phyloP scores from a whole-genome alignment of 2,329 filamentous ascomycete genomes.

The Dryadomyces quercus-mongolicae region DNA sequence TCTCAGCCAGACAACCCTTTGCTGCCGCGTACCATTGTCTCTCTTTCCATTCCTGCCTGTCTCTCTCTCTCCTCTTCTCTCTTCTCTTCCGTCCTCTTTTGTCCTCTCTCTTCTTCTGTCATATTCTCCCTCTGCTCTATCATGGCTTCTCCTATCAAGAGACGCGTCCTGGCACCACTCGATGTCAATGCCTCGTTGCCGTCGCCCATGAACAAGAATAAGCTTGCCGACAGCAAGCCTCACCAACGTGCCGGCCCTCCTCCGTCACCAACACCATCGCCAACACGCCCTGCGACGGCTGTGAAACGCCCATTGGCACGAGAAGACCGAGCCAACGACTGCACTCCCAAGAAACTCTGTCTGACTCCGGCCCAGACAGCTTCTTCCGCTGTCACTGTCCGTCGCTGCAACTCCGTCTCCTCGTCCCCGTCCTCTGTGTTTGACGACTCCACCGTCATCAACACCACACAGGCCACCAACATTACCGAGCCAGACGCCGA shows the following conservation, averaged over 20 bases:
- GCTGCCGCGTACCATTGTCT: neutral
- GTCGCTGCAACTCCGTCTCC: neutral
- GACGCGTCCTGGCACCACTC: slow-evolving; percentile 35
- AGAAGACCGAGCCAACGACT: neutral
- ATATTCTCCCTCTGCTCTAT: neutral
- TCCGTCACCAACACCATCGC: neutral
- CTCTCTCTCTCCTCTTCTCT: neutral
- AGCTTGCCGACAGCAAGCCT: neutral
- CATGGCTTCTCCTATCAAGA: slow-evolving; percentile 25
- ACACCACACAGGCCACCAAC: slow-evolving; percentile 35
- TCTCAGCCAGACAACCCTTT: too few relatives aligned
- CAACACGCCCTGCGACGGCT: neutral
- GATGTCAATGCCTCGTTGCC: slow-evolving; percentile 30
- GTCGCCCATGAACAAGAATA: slow-evolving; percentile 4
- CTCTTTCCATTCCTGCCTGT: neutral
- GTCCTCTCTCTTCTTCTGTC: neutral
- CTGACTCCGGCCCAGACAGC: neutral
- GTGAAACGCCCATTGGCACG: neutral
- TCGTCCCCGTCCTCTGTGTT: slow-evolving; percentile 34
- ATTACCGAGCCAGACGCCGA: slow-evolving; percentile 35
- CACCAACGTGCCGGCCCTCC: neutral
- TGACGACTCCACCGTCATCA: slow-evolving; percentile 32
- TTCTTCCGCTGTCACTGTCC: neutral
- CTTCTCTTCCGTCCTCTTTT: neutral
- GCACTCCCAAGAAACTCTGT: neutral